Evolutionary conservation across 1,139 yeast species (phyloP).

Genomic region (Zygosaccharomyces pseudobailii): DNA sequence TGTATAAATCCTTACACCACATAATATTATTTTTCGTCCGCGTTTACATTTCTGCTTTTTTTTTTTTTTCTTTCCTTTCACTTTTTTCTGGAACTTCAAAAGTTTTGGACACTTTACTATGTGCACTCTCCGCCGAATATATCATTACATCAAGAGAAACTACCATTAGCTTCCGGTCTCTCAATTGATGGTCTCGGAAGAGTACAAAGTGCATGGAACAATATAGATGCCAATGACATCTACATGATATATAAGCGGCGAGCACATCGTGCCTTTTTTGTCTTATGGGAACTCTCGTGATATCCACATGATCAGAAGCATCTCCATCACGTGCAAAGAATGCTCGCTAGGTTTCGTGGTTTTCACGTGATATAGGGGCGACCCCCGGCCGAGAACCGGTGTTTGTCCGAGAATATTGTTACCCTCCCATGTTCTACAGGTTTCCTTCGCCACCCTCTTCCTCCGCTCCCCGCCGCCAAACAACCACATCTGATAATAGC

Average conservation of each 20-base stretch:
- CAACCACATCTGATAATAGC: neutral
- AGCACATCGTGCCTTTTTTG: no score
- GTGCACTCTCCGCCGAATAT: neutral
- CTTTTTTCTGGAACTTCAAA: neutral
- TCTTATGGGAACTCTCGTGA: no score
- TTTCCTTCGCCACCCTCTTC: neutral
- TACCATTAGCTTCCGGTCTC: neutral
- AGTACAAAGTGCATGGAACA: no score
- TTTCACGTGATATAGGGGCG: neutral
- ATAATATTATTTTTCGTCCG: neutral
- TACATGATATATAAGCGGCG: no score
- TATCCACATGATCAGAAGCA: no score
- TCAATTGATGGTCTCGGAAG: neutral
- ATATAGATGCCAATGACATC: no score
- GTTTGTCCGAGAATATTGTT: neutral
- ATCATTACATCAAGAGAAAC: neutral
- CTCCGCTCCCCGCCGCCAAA: neutral
- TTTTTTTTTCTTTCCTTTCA: neutral
- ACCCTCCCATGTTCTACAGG: neutral
- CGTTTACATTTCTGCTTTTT: neutral
- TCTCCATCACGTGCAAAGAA: neutral
- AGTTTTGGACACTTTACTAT: neutral
- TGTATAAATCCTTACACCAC: slow-evolving; percentile 1
- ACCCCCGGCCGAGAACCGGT: neutral
- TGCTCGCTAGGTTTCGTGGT: neutral